Conservation (phyloP, 1,139 yeast genomes). For the Magnusiomyces suaveolens region DNA sequence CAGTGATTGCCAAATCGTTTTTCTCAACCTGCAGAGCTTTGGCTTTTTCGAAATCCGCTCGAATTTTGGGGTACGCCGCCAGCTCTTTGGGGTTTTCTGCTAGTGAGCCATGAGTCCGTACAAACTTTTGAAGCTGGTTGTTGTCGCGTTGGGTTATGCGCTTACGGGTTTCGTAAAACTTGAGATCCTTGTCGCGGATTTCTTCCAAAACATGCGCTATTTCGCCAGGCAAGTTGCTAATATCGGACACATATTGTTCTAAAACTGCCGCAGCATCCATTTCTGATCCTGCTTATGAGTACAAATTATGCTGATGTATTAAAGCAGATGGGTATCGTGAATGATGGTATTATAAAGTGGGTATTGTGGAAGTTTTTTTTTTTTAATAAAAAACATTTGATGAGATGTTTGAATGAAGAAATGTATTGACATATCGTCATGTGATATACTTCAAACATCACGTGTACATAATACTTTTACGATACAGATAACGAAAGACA, state of each 20-base stretch:
- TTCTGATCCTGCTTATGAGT: not conserved
- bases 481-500: too few relatives aligned
- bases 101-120: constrained; percentile 73
- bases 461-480: too few relatives aligned
- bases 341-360: too few relatives aligned
- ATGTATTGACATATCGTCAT: too few relatives aligned
- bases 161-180: constrained; percentile 55
- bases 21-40: constrained; percentile 66
- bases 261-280: constrained; percentile 73
- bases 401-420: too few relatives aligned
- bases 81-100: constrained; percentile 77
- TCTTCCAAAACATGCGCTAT: constrained; percentile 74
- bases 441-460: too few relatives aligned
- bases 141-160: constrained; percentile 60
- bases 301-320: not conserved
- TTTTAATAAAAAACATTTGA: too few relatives aligned
- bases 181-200: constrained; percentile 58
- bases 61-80: constrained; percentile 54
- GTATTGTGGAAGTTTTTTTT: too few relatives aligned
- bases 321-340: too few relatives aligned
- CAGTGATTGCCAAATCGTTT: constrained; percentile 71
- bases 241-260: constrained; percentile 63
- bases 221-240: constrained; percentile 82
- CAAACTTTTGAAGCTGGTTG: constrained; percentile 63
- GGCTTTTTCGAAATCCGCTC: constrained; percentile 56